A percentile compares a stretch with the other conserved stretches of the same genome.
Evolutionary conservation across 176 grass and related monocot species (phyloP).

Genomic region (Chrysopogon serrulatus): DNA sequence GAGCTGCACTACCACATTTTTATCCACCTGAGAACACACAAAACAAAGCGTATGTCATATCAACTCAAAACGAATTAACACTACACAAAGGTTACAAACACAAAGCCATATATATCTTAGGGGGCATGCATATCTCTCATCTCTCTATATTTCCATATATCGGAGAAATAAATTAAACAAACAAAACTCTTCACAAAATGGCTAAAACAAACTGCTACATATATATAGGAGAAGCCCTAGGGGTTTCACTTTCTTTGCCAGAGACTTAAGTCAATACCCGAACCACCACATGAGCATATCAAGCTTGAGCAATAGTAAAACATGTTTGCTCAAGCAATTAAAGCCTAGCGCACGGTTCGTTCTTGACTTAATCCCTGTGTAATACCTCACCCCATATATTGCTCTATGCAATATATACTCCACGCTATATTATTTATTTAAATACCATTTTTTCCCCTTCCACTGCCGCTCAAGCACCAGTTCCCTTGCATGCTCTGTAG

Average conservation of each 20-base stretch:
- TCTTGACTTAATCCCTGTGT: constrained; percentile 71
- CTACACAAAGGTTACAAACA: constrained; percentile 19
- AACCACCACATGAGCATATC: constrained; percentile 62
- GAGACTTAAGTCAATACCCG: constrained; percentile 81
- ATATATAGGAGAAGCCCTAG: constrained; percentile 24
- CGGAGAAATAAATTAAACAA: not conserved
- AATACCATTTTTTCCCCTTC: not conserved
- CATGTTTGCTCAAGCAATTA: not conserved
- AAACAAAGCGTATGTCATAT: not conserved
- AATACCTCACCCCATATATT: constrained; percentile 4
- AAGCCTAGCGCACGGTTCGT: constrained; percentile 57
- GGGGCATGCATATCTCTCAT: not conserved
- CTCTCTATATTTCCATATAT: not conserved
- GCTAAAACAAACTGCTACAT: constrained; percentile 18
- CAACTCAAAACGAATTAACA: constrained; percentile 10
- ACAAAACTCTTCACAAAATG: constrained; percentile 21
- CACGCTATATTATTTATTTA: constrained; percentile 34
- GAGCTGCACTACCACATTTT: not conserved
- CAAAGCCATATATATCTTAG: not conserved
- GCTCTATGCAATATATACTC: constrained; percentile 31
- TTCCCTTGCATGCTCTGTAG: not conserved
- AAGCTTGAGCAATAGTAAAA: not conserved
- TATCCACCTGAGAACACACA: not conserved
- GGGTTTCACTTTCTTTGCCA: not conserved
- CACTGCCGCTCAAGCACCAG: not conserved